Conservation (phyloP, 495 filamentous ascomycete genomes). For the Pseudevernia furfuracea region DNA sequence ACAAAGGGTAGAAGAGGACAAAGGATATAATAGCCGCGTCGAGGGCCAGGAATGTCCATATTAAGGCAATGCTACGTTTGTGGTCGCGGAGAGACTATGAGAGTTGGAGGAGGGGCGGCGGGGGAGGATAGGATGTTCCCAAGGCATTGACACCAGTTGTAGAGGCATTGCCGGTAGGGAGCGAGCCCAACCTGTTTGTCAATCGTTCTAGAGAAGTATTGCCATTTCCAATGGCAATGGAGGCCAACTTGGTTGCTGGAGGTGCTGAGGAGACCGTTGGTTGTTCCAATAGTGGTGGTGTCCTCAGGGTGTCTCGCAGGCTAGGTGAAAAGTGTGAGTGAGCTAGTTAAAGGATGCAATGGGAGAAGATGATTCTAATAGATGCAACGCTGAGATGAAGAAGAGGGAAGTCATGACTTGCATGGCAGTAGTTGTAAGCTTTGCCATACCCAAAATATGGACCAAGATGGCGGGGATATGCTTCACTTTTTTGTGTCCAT, state of each 20-base stretch:
- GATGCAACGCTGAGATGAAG: not conserved
- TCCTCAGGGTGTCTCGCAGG: not conserved
- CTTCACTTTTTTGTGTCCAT: no score
- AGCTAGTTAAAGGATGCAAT: not conserved
- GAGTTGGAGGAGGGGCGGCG: slow-evolving; percentile 37
- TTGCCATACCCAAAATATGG: no score
- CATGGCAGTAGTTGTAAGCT: no score
- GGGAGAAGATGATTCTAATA: not conserved
- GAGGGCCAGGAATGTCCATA: slow-evolving; percentile 51
- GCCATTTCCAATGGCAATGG: not conserved
- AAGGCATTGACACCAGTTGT: not conserved
- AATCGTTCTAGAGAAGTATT: not conserved
- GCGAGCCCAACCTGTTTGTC: not conserved
- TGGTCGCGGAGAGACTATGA: slow-evolving; percentile 49
- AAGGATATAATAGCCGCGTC: slow-evolving; percentile 50
- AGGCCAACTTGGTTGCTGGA: not conserved
- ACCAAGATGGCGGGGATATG: no score
- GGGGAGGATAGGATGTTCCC: not conserved
- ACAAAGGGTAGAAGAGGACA: slow-evolving; percentile 49
- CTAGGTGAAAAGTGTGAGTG: not conserved
- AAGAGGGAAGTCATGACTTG: not conserved
- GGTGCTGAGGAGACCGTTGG: not conserved
- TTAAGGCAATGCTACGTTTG: slow-evolving; percentile 47
- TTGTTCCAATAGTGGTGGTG: not conserved
- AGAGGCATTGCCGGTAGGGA: not conserved